Percentiles rank a stretch among this genome's conserved stretches.
phyloP scores from a whole-genome alignment of 2,329 filamentous ascomycete genomes.

The Fusarium euwallaceae region DNA sequence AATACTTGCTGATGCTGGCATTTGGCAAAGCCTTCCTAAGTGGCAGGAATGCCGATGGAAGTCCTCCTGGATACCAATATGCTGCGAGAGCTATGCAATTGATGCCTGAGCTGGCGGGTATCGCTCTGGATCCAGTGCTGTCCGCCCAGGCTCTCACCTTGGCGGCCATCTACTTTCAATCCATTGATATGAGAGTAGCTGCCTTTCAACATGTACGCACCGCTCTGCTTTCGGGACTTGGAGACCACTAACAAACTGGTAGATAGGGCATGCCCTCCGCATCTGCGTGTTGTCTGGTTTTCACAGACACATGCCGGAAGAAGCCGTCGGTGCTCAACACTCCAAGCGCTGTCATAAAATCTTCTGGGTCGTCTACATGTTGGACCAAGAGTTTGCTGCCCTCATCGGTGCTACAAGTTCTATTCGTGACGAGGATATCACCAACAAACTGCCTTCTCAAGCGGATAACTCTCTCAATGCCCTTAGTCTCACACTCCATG shows the following conservation, averaged over 20 bases:
- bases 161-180: conserved; percentile 56
- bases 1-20: conserved; percentile 50
- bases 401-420: conserved; percentile 47
- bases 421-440: conserved; percentile 49
- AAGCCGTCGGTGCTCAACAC: conserved; percentile 38
- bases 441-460: conserved; percentile 47
- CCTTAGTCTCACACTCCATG: conserved; percentile 43
- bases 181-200: conserved; percentile 55
- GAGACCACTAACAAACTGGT: not conserved
- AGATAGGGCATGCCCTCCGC: conserved; percentile 51
- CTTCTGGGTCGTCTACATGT: conserved; percentile 50
- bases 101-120: conserved; percentile 51
- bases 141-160: conserved; percentile 50
- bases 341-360: conserved; percentile 47
- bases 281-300: conserved; percentile 51
- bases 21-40: conserved; percentile 51
- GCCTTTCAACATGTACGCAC: conserved; percentile 55
- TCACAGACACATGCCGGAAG: conserved; percentile 45
- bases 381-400: conserved; percentile 46
- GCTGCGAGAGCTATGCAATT: conserved; percentile 55
- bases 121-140: conserved; percentile 38
- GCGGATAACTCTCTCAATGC: conserved; percentile 45
- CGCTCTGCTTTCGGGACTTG: fast-evolving
- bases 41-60: conserved; percentile 42
- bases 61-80: conserved; percentile 54